phyloP scores from a whole-genome alignment of 345 rosid genomes.

The Brassica juncea region DNA sequence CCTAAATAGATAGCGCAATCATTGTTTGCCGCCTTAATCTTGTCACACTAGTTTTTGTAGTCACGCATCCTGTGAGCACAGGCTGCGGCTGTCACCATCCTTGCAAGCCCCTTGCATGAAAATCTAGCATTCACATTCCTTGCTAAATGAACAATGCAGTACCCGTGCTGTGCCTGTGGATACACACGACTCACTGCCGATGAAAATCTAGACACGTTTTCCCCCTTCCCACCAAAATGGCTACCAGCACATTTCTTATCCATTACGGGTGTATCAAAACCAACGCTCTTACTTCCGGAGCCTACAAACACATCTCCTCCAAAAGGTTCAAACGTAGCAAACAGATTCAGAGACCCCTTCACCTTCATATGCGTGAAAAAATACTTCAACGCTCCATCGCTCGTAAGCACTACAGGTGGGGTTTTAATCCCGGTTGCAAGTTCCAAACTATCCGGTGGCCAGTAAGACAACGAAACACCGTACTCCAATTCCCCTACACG shows the following conservation, averaged over 20 bases:
- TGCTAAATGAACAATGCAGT: too few species aligned
- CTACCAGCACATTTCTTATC: not conserved
- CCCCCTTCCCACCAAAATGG: not conserved
- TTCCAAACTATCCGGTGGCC: not conserved
- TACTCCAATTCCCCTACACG: too few species aligned
- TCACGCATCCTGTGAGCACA: not conserved
- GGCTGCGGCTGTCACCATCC: not conserved
- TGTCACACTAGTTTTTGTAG: not conserved
- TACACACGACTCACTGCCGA: not conserved
- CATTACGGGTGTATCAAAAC: not conserved
- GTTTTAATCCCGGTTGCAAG: not conserved
- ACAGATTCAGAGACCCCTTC: not conserved
- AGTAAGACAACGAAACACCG: not conserved
- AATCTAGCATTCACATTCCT: too few species aligned
- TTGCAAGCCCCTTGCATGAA: not conserved
- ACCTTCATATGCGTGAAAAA: not conserved
- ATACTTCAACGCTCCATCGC: not conserved
- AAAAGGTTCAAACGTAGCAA: not conserved
- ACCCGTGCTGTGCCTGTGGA: not conserved
- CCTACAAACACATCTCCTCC: not conserved
- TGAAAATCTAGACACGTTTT: not conserved
- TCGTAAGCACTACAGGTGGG: not conserved
- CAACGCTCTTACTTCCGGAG: not conserved
- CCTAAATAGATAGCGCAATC: not conserved
- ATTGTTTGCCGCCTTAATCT: not conserved